phyloP scores from a whole-genome alignment of 2,329 filamentous ascomycete species.

The Diaporthe helianthi region DNA sequence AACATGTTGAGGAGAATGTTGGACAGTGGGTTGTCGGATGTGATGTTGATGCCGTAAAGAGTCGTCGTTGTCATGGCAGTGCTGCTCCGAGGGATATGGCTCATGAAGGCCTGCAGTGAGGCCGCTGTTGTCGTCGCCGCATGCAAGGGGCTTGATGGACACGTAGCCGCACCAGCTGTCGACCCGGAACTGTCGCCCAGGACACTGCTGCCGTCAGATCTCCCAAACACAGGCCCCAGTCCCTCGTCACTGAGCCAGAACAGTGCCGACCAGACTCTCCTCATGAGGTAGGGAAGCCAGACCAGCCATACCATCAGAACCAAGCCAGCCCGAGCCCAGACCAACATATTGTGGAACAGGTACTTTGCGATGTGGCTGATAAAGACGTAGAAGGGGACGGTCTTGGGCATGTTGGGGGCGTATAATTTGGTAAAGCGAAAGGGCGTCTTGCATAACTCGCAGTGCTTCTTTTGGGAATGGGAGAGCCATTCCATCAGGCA shows the following conservation, averaged over 20 bases:
- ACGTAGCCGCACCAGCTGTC: slow-evolving; percentile 43
- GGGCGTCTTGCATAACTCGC: slow-evolving; percentile 97
- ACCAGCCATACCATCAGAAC: slow-evolving; percentile 89
- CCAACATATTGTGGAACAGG: slow-evolving; percentile 71
- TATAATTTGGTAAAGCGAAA: slow-evolving; percentile 99
- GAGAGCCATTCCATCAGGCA: slow-evolving; percentile 99
- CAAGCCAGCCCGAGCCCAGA: slow-evolving; percentile 79
- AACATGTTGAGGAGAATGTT: slow-evolving; percentile 41
- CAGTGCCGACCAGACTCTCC: slow-evolving; percentile 88
- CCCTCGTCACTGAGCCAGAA: slow-evolving; percentile 94
- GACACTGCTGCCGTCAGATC: slow-evolving; percentile 40
- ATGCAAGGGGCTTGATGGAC: slow-evolving; percentile 50
- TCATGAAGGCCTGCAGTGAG: slow-evolving; percentile 45
- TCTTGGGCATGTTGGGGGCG: slow-evolving; percentile 88
- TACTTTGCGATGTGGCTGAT: slow-evolving; percentile 79
- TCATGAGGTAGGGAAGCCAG: slow-evolving; percentile 87
- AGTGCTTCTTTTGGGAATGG: slow-evolving; percentile 99
- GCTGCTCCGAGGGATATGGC: slow-evolving; percentile 45
- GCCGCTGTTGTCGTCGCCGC: slow-evolving; percentile 47
- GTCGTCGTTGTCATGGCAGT: slow-evolving; percentile 38
- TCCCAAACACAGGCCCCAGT: slow-evolving; percentile 48
- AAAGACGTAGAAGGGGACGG: slow-evolving; percentile 82
- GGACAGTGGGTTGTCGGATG: slow-evolving; percentile 44
- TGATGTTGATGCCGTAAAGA: slow-evolving; percentile 44
- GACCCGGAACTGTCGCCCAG: slow-evolving; percentile 19